phyloP scores from a whole-genome alignment of 768 basidiomycete species.

The Rossbeevera mucosa region DNA sequence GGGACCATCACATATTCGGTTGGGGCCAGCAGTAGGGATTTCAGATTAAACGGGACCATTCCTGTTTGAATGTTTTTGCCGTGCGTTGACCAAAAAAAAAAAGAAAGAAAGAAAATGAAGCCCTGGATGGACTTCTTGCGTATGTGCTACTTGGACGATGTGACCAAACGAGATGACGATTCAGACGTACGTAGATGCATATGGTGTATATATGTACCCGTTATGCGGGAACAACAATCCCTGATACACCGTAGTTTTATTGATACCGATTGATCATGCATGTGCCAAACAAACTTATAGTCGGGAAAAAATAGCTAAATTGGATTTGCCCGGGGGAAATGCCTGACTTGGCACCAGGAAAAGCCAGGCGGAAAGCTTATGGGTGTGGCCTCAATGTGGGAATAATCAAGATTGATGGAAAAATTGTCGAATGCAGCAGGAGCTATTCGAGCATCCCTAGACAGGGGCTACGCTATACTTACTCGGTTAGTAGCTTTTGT shows the following conservation, averaged over 20 bases:
- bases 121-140: background rate
- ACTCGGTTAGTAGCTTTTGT: too few species aligned
- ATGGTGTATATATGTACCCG: background rate
- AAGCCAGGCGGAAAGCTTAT: too few species aligned
- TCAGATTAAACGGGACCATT: constrained; percentile 43
- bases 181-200: background rate
- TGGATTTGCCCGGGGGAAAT: too few species aligned
- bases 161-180: background rate
- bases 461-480: too few species aligned
- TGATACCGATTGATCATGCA: background rate
- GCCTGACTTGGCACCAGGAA: too few species aligned
- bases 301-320: too few species aligned
- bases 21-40: constrained; percentile 67
- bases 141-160: background rate
- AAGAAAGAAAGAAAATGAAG: background rate
- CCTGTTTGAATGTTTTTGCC: constrained; percentile 11
- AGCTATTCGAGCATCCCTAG: too few species aligned
- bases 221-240: background rate
- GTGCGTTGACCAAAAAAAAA: background rate
- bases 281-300: too few species aligned
- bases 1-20: constrained; percentile 61
- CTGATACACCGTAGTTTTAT: background rate
- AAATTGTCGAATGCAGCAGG: too few species aligned
- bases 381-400: too few species aligned
- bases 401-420: too few species aligned